phyloP scores from a whole-genome alignment of 176 grass and related monocot genomes.

The Pontederia crassipes region DNA sequence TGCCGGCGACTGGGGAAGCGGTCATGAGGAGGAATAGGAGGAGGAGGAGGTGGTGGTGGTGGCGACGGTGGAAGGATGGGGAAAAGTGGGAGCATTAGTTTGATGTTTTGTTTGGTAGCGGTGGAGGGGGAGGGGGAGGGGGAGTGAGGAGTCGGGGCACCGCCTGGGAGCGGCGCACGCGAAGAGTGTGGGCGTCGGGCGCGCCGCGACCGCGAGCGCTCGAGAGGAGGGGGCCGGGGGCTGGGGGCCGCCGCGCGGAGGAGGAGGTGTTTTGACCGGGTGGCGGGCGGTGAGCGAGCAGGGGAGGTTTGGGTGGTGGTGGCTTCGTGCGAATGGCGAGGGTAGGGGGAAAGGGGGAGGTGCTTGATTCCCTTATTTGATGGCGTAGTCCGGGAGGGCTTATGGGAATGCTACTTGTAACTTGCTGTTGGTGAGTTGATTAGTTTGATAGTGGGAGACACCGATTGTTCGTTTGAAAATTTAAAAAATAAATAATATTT shows the following conservation, averaged over 20 bases:
- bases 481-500: no score
- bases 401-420: background rate
- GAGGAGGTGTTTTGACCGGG: constrained; percentile 18
- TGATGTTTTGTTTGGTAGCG: constrained; percentile 38
- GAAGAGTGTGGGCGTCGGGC: background rate
- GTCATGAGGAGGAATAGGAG: constrained; percentile 7
- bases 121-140: no score
- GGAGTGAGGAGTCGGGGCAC: constrained; percentile 15
- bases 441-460: no score
- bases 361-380: no score
- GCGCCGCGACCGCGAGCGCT: constrained; percentile 16
- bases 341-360: no score
- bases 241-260: constrained; percentile 20
- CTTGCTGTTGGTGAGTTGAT: no score
- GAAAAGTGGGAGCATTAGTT: constrained; percentile 21
- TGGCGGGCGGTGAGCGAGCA: background rate
- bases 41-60: constrained; percentile 18
- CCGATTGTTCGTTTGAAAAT: no score
- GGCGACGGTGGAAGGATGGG: constrained; percentile 12
- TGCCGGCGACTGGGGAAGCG: constrained; percentile 7
- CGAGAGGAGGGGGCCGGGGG: constrained; percentile 22
- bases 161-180: constrained; percentile 6
- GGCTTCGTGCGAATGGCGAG: no score
- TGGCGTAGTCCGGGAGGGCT: background rate
- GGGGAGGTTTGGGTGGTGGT: background rate